Conservation (phyloP, 2,329 filamentous ascomycete genomes). For the Hypoxylon sp. region DNA sequence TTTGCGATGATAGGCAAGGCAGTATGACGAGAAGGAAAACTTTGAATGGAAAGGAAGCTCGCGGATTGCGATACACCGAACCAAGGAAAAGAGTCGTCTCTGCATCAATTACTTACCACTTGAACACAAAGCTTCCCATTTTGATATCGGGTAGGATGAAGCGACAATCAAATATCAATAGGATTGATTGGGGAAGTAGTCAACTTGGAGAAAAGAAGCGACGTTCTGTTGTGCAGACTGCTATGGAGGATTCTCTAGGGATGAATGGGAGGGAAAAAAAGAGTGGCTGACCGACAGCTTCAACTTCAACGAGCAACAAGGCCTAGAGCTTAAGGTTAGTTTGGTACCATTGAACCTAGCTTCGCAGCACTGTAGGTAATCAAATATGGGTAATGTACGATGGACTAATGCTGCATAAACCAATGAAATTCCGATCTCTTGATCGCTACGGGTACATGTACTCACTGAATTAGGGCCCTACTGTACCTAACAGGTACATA, state of each 20-base stretch:
- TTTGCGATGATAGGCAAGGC: no score
- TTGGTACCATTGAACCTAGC: no score
- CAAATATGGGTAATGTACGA: no score
- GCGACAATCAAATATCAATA: constrained; percentile 10
- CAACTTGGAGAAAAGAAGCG: constrained; percentile 4
- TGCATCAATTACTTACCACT: constrained; percentile 64
- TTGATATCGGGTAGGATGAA: constrained; percentile 11
- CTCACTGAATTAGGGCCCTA: no score
- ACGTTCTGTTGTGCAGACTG: no score
- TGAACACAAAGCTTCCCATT: constrained; percentile 76
- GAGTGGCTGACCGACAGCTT: constrained; percentile 11
- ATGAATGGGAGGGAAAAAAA: constrained; percentile 10
- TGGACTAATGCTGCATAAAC: no score
- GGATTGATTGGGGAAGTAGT: constrained; percentile 1
- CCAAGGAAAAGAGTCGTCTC: constrained; percentile 5
- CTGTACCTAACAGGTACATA: neutral
- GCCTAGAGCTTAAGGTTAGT: no score
- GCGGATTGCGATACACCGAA: neutral
- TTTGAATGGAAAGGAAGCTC: no score
- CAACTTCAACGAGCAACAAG: no score
- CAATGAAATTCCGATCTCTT: constrained; percentile 22
- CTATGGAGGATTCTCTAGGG: no score
- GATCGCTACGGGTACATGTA: constrained; percentile 10
- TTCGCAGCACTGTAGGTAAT: constrained; percentile 8
- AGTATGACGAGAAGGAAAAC: no score